Conservation (phyloP, 805 yeast genomes). For the Spathaspora passalidarum region DNA sequence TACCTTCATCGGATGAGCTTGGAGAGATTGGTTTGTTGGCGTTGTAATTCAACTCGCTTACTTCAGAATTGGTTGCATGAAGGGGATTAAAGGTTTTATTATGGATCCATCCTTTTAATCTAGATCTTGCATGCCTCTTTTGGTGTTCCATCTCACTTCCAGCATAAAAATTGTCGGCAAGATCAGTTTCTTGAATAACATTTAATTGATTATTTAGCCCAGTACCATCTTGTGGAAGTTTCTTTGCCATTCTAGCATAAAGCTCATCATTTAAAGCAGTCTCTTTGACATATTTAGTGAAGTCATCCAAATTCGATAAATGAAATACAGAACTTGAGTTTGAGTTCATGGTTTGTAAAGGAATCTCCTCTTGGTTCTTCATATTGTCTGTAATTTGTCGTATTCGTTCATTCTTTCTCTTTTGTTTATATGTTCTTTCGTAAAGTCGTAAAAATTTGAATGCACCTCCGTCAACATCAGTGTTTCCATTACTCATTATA, state of each 20-base stretch:
- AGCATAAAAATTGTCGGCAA: conserved; percentile 25
- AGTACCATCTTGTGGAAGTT: conserved; percentile 6
- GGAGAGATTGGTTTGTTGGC: conserved; percentile 3
- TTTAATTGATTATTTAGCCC: conserved; percentile 18
- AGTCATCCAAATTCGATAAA: conserved; percentile 33
- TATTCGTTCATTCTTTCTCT: conserved; percentile 4
- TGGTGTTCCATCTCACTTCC: conserved; percentile 13
- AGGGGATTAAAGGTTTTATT: background rate
- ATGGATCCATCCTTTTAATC: conserved; percentile 2
- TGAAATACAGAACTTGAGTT: conserved; percentile 23
- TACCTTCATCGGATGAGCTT: conserved; percentile 8
- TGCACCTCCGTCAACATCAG: conserved; percentile 18
- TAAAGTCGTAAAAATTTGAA: conserved; percentile 27
- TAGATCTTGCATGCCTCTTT: conserved; percentile 5
- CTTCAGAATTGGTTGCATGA: conserved; percentile 3
- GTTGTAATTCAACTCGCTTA: conserved; percentile 9
- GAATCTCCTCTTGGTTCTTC: conserved; percentile 12
- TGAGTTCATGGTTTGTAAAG: conserved; percentile 11
- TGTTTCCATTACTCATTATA: background rate
- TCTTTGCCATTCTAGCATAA: conserved; percentile 15
- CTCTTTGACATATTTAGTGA: conserved; percentile 28
- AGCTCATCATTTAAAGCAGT: conserved; percentile 34
- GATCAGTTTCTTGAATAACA: conserved; percentile 22
- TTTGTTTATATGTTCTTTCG: conserved; percentile 14
- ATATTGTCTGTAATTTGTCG: conserved; percentile 7